Conservation (phyloP, 768 basidiomycete genomes). For the Trametes cingulata region DNA sequence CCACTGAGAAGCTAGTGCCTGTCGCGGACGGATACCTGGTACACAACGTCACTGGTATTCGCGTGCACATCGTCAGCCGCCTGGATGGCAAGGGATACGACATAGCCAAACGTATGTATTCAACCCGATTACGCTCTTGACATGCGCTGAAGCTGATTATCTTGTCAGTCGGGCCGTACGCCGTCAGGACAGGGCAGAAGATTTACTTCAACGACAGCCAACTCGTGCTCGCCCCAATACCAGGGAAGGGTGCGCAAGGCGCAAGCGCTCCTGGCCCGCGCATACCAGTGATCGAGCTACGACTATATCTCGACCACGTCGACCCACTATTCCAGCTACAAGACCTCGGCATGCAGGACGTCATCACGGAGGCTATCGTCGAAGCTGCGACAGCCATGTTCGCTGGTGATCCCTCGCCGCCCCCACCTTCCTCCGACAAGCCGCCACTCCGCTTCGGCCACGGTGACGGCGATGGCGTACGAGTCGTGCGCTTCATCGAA, state of each 20-base stretch:
- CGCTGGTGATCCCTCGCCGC: constrained; percentile 57
- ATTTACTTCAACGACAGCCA: constrained; percentile 78
- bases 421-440: constrained; percentile 25
- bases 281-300: constrained; percentile 54
- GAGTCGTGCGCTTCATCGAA: constrained; percentile 48
- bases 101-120: constrained; percentile 69
- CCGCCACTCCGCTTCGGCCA: constrained; percentile 47
- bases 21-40: constrained; percentile 73
- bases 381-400: constrained; percentile 69
- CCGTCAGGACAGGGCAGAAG: constrained; percentile 74
- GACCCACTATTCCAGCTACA: constrained; percentile 49
- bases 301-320: constrained; percentile 54
- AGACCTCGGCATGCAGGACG: constrained; percentile 38
- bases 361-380: constrained; percentile 48
- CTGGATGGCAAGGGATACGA: constrained; percentile 87
- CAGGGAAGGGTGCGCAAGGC: constrained; percentile 29
- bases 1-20: constrained; percentile 59
- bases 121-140: background rate
- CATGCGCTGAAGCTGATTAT: background rate
- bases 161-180: constrained; percentile 73
- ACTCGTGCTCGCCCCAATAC: constrained; percentile 39
- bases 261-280: constrained; percentile 22
- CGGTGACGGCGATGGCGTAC: constrained; percentile 50
- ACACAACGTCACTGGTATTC: constrained; percentile 75
- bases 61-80: constrained; percentile 74